Conservation (phyloP, 2,329 filamentous ascomycete genomes). For the Exophiala lecanii-corni region DNA sequence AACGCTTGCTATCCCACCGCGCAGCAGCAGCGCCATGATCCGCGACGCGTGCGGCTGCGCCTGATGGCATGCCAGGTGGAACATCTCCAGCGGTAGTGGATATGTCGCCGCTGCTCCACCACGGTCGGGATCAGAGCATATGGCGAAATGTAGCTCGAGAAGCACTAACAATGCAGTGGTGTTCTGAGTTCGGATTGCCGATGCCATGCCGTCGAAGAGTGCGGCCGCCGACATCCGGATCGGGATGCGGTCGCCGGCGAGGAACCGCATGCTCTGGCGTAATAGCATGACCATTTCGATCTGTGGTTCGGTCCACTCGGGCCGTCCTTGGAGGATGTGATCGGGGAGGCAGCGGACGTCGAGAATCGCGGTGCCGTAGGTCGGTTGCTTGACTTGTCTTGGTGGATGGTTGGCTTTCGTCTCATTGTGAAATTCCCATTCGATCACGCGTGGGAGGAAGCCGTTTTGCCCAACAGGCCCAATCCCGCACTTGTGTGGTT, state of each 20-base stretch:
- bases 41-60: background rate
- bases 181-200: conserved; percentile 35
- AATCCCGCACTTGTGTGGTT: background rate
- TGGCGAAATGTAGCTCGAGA: conserved; percentile 36
- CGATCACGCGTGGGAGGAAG: background rate
- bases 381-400: conserved; percentile 26
- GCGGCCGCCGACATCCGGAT: conserved; percentile 30
- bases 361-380: conserved; percentile 18
- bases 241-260: conserved; percentile 16
- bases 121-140: background rate
- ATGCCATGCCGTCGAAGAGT: conserved; percentile 38
- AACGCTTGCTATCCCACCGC: conserved; percentile 14
- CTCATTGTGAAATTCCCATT: background rate
- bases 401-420: conserved; percentile 11
- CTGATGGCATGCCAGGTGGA: conserved; percentile 17
- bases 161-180: conserved; percentile 31
- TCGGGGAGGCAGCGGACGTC: conserved; percentile 31
- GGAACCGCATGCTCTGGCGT: conserved; percentile 30
- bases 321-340: conserved; percentile 31
- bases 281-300: conserved; percentile 35
- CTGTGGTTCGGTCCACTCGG: conserved; percentile 28
- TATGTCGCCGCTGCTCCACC: too few relatives aligned
- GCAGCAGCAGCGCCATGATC: conserved; percentile 16
- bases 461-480: background rate
- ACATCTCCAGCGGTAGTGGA: conserved; percentile 17